Percentiles rank a stretch among this genome's conserved stretches.
These are phyloP conservation scores for Spathaspora sp. DNA, from an alignment of 1,139 yeast genomes.

Conservation along the genomic window DNA sequence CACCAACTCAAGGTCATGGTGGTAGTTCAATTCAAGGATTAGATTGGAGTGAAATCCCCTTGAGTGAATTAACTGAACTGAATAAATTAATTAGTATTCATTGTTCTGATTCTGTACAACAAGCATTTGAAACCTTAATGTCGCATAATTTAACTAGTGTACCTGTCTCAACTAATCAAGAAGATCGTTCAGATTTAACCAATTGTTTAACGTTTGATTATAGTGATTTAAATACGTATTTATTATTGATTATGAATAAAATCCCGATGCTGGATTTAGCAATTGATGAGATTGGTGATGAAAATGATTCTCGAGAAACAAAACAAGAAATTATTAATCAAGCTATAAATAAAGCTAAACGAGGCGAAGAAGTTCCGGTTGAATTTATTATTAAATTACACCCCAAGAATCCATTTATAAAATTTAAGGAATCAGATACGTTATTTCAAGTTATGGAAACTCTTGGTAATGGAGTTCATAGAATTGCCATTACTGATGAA, in stretches of 20 bases:
- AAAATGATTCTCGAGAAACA: constrained; percentile 16
- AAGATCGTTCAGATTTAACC: constrained; percentile 26
- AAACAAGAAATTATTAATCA: constrained; percentile 28
- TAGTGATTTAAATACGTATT: constrained; percentile 83
- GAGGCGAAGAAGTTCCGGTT: constrained; percentile 76
- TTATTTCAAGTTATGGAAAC: constrained; percentile 77
- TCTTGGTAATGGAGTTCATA: constrained; percentile 87
- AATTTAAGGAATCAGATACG: constrained; percentile 66
- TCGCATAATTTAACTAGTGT: constrained; percentile 76
- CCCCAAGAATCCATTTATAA: constrained; percentile 83
- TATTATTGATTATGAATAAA: constrained; percentile 72
- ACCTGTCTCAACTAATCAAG: constrained; percentile 60
- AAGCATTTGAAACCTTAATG: constrained; percentile 78
- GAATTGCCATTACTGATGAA: constrained; percentile 75
- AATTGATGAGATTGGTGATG: constrained; percentile 23
- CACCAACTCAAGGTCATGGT: constrained; percentile 2
- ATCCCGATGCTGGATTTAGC: constrained; percentile 42
- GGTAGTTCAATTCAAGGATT: constrained; percentile 20
- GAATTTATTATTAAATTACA: constrained; percentile 74
- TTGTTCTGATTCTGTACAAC: constrained; percentile 67
- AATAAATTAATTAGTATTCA: constrained; percentile 74
- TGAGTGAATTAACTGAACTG: constrained; percentile 73
- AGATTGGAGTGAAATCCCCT: constrained; percentile 75
- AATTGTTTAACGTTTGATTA: constrained; percentile 86
- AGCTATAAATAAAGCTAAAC: constrained; percentile 51